These are phyloP conservation scores for Scedosporium boydii DNA, from an alignment of 2,329 filamentous ascomycete species.

Conservation along the genomic window DNA sequence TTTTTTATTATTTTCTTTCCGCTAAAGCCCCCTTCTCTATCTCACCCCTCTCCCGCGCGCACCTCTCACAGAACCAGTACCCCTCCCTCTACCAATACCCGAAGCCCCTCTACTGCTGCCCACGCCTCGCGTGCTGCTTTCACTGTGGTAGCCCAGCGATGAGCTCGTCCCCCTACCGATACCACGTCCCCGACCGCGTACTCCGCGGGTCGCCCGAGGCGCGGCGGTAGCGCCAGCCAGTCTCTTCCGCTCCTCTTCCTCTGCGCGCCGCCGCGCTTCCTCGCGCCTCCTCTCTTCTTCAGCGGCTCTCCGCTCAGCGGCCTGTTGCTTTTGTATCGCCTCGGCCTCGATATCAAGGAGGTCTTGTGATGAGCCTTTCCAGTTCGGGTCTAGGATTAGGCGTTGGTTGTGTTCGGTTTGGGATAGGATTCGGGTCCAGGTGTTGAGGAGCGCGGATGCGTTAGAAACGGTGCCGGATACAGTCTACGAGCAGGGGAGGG, in stretches of 20 bases:
- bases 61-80: neutral
- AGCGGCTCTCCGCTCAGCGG: slow-evolving; percentile 63
- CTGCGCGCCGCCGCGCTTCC: slow-evolving; percentile 53
- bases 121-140: slow-evolving; percentile 16
- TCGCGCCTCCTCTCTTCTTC: slow-evolving; percentile 74
- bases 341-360: slow-evolving; percentile 80
- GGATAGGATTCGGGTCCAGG: slow-evolving; percentile 90
- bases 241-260: slow-evolving; percentile 46
- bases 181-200: slow-evolving; percentile 7
- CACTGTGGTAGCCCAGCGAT: slow-evolving; percentile 17
- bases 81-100: slow-evolving; percentile 21
- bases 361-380: slow-evolving; percentile 84
- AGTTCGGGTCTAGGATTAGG: slow-evolving; percentile 75
- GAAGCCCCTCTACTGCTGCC: slow-evolving; percentile 23
- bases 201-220: slow-evolving; percentile 19
- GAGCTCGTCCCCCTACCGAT: slow-evolving; percentile 1
- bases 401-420: slow-evolving; percentile 98
- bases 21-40: neutral
- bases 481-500: slow-evolving; percentile 40
- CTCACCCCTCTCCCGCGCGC: neutral
- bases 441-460: slow-evolving; percentile 81
- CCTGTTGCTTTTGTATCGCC: slow-evolving; percentile 60
- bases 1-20: neutral
- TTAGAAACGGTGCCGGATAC: slow-evolving; percentile 79
- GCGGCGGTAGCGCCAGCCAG: slow-evolving; percentile 18